These are phyloP conservation scores for Termitomyces eurrhizus DNA, from an alignment of 768 basidiomycete genomes.

Conservation along the genomic window DNA sequence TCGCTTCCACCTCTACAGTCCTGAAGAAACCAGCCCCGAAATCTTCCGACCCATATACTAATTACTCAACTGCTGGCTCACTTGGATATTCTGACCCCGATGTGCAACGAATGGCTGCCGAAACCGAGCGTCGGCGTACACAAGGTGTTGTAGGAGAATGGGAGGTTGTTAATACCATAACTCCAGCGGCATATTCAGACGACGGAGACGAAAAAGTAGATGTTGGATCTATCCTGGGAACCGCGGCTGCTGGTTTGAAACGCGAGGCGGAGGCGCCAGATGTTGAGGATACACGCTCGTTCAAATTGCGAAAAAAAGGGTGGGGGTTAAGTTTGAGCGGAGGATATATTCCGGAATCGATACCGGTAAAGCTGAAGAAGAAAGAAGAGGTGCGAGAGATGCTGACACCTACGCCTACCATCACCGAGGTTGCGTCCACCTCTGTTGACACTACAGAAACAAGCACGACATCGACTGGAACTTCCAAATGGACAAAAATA, in stretches of 20 bases:
- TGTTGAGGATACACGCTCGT: conserved; percentile 55
- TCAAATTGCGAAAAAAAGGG: conserved; percentile 67
- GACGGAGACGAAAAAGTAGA: conserved; percentile 12
- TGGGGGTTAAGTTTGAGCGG: conserved; percentile 62
- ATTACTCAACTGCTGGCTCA: conserved; percentile 86
- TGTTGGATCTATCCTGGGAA: conserved; percentile 12
- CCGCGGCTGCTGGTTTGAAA: conserved; percentile 22
- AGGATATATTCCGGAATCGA: conserved; percentile 75
- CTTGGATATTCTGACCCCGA: conserved; percentile 81
- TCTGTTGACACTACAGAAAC: conserved; percentile 5
- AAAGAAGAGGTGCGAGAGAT: conserved; percentile 34
- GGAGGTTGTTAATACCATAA: conserved; percentile 51
- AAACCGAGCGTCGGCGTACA: conserved; percentile 51
- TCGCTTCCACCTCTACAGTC: conserved; percentile 29
- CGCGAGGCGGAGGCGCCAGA: conserved; percentile 36
- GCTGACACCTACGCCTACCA: conserved; percentile 3
- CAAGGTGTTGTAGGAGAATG: conserved; percentile 79
- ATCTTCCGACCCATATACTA: conserved; percentile 64
- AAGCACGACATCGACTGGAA: conserved; percentile 11
- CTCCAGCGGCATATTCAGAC: conserved; percentile 18
- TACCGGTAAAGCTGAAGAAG: conserved; percentile 64
- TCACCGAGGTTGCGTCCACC: not conserved
- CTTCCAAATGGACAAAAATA: conserved; percentile 31
- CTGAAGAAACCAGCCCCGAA: conserved; percentile 42
- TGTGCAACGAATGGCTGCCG: conserved; percentile 57